These are phyloP conservation scores for Venturia asperata DNA, from an alignment of 2,329 filamentous ascomycete species.

Conservation along the genomic window DNA sequence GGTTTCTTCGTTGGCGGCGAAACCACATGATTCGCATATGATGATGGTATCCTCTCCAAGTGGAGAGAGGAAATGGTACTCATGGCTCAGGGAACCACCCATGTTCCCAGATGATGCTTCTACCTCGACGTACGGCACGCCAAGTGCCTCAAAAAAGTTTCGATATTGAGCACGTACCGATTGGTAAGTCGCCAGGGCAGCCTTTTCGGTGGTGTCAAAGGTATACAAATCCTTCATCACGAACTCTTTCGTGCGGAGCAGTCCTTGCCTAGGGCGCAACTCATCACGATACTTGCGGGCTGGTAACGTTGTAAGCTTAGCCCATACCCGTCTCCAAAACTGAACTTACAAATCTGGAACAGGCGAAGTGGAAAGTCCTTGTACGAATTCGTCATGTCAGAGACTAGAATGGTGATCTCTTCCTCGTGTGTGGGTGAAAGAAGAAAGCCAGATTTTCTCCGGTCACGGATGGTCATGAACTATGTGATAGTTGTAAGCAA, in stretches of 20 bases:
- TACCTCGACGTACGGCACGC: conserved; percentile 75
- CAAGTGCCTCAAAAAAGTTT: conserved; percentile 72
- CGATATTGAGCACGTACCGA: conserved; percentile 67
- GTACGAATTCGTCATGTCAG: conserved; percentile 67
- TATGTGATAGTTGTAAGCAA: background rate
- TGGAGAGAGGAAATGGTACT: conserved; percentile 76
- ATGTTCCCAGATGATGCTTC: conserved; percentile 94
- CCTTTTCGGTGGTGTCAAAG: conserved; percentile 63
- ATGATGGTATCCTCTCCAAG: conserved; percentile 83
- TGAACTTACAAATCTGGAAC: conserved; percentile 72
- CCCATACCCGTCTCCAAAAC: background rate
- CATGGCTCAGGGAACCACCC: conserved; percentile 86
- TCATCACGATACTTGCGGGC: conserved; percentile 94
- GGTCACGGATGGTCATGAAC: conserved; percentile 45
- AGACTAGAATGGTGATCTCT: conserved; percentile 81
- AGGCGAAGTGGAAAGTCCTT: conserved; percentile 78
- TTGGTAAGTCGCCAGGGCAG: conserved; percentile 75
- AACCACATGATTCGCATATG: conserved; percentile 64
- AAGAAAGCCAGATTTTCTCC: conserved; percentile 62
- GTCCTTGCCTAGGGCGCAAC: conserved; percentile 74
- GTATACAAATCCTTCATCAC: conserved; percentile 98
- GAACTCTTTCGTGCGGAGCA: conserved; percentile 85
- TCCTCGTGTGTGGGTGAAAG: conserved; percentile 94
- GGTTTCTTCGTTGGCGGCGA: conserved; percentile 84
- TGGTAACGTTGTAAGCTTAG: conserved; percentile 28